Evolutionary conservation across 306 rosid species (phyloP), one percentile per base, ranked within the genome.

Genomic region (Herpetospermum pedunculosum): DNA sequence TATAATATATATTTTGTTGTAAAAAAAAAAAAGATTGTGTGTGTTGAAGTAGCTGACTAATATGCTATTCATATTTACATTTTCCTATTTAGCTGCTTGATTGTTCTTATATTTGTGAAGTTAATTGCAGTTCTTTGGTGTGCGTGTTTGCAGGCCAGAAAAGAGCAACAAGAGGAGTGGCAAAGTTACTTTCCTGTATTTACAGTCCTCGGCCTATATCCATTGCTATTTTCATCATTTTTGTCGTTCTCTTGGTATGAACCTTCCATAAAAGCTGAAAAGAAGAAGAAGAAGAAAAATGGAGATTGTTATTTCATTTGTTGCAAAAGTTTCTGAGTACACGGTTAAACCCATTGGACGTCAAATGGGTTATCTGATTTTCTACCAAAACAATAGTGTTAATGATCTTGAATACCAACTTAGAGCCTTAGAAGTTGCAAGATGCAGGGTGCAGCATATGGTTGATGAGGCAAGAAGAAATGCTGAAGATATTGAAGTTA

Each of bases 331-430:
- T 26, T 59, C 21, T 1, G 64, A 80, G 49, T 59, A 62, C 11
- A 30, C 70, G 3, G 46, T 76, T 34, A 49, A 6, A 19, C 70
- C 71, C n/a, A 19, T 76, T 49, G 63, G 32, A 8, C 62, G 37
- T 4, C 73, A 54, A 13, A 2, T 47, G 55, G 60, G 81, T 47
- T 77, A 81, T 60, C 3, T 77, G 1, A 26, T 73, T 55, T 21
- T 14, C 54, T 74, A 70, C 54, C 23, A 72, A 41, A 60, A 35
- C 15, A 38, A 75, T n/a, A n/a, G n/a, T 28, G 21, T 77, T 0
- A 25, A 32, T 0, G 8, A 2, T 16, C 67, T 81, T 2, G 19
- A 15, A 4, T 15, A 8, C 25, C 21, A 25, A 49, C 12, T 75
- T 14, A 2, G 34, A 1, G 9, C 28, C 0, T 34, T 82, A 13